These are phyloP conservation scores for Luffa aegyptiaca DNA, from an alignment of 306 rosid species.

Conservation along the genomic window DNA sequence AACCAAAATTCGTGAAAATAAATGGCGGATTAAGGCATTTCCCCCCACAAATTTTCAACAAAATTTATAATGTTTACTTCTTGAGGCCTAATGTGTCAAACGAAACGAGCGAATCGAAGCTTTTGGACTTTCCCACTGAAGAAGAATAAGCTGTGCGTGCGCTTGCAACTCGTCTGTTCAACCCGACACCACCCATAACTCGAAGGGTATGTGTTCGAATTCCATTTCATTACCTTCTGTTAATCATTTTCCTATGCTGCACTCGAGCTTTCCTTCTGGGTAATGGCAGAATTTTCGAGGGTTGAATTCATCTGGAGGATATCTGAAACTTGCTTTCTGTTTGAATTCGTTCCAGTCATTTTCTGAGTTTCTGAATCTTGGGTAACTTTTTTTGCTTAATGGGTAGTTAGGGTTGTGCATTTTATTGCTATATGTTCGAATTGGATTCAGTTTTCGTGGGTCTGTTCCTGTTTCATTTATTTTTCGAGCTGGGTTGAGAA, in stretches of 20 bases:
- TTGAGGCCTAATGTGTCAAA: background rate
- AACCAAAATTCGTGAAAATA: background rate
- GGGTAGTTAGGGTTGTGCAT: conserved; percentile 4
- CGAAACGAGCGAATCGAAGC: conserved; percentile 7
- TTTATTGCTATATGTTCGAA: background rate
- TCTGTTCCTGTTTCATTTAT: background rate
- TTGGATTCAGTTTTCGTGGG: background rate
- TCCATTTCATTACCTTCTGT: background rate
- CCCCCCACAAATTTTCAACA: background rate
- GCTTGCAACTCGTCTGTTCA: background rate
- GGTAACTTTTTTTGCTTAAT: background rate
- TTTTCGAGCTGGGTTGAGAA: background rate
- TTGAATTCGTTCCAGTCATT: background rate
- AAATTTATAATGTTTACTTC: background rate
- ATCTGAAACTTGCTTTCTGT: background rate
- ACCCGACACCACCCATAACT: background rate
- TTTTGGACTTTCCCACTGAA: conserved; percentile 8
- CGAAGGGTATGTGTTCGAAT: background rate
- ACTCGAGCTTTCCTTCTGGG: background rate
- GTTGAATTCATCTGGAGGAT: background rate
- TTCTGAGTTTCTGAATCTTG: background rate
- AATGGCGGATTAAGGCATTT: conserved; percentile 6
- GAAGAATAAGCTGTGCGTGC: background rate
- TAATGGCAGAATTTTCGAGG: background rate
- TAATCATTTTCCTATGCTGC: background rate